These are phyloP conservation scores for Trichosanthes truncata DNA, from an alignment of 306 rosid species.

Conservation along the genomic window DNA sequence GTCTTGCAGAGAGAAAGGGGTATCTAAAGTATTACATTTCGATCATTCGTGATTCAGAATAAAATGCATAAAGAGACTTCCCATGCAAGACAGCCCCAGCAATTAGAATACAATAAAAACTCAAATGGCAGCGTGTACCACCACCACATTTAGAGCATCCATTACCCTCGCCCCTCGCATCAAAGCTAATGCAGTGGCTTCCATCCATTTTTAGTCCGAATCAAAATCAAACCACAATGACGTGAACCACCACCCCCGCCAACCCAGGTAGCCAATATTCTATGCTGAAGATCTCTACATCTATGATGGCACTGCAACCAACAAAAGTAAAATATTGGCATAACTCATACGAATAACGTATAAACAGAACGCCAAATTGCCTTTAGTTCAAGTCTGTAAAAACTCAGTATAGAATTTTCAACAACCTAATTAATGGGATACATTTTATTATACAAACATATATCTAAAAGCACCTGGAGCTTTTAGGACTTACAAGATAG, in stretches of 20 bases:
- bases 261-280: not conserved
- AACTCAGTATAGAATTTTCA: not conserved
- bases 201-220: not conserved
- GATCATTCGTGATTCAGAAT: not conserved
- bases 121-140: not conserved
- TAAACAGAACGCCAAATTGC: not conserved
- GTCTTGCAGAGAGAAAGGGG: conserved; percentile 1
- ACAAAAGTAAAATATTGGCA: not conserved
- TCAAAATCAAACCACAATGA: not conserved
- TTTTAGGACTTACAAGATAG: too few species aligned
- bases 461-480: not conserved
- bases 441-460: too few species aligned
- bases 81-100: conserved; percentile 1
- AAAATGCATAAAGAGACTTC: not conserved
- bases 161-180: not conserved
- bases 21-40: conserved; percentile 1
- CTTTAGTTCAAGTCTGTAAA: not conserved
- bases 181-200: conserved; percentile 5
- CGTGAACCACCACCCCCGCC: conserved; percentile 9
- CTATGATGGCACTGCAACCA: conserved; percentile 12
- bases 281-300: not conserved
- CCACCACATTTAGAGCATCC: conserved; percentile 7
- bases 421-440: not conserved
- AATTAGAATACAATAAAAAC: conserved; percentile 14
- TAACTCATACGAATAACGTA: not conserved